These are phyloP conservation scores for Pichia californica DNA, from an alignment of 805 yeast species.

Conservation along the genomic window DNA sequence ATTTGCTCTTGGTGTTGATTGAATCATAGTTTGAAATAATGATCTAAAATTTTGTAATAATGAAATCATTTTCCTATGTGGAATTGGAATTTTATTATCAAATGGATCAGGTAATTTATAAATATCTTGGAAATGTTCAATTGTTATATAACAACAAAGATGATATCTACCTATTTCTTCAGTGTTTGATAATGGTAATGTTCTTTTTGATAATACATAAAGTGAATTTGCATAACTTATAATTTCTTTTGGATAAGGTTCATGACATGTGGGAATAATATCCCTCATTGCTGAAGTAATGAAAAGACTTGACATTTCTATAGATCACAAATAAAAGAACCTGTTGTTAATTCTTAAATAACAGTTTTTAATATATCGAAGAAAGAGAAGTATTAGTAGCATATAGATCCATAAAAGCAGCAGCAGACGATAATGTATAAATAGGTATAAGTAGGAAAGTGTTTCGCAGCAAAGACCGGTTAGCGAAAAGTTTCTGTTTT, in stretches of 20 bases:
- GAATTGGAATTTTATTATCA: conserved; percentile 51
- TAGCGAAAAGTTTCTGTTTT: background rate
- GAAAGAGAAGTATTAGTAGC: too few relatives aligned
- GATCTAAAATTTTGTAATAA: conserved; percentile 39
- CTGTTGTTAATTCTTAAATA: too few relatives aligned
- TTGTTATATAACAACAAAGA: conserved; percentile 58
- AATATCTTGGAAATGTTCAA: conserved; percentile 39
- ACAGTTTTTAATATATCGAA: too few relatives aligned
- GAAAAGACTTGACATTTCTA: conserved; percentile 29
- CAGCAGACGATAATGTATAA: too few relatives aligned
- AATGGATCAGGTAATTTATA: conserved; percentile 45
- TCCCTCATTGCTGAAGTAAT: conserved; percentile 38
- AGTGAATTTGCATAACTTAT: conserved; percentile 37
- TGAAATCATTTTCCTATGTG: conserved; percentile 35
- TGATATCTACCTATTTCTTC: conserved; percentile 65
- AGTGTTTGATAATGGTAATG: conserved; percentile 38
- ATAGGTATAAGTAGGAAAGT: too few relatives aligned
- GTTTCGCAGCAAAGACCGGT: too few relatives aligned
- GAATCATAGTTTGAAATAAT: conserved; percentile 8
- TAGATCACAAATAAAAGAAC: too few relatives aligned
- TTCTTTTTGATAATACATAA: conserved; percentile 48
- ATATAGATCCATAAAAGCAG: too few relatives aligned
- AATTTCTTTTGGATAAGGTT: conserved; percentile 38
- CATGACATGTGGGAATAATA: conserved; percentile 42
- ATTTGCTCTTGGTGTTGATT: conserved; percentile 16